A percentile compares a stretch with the other conserved stretches of the same genome.
These are phyloP conservation scores for Termitomyces sp. DNA, from an alignment of 1,284 basidiomycete genomes.

Conservation along the genomic window DNA sequence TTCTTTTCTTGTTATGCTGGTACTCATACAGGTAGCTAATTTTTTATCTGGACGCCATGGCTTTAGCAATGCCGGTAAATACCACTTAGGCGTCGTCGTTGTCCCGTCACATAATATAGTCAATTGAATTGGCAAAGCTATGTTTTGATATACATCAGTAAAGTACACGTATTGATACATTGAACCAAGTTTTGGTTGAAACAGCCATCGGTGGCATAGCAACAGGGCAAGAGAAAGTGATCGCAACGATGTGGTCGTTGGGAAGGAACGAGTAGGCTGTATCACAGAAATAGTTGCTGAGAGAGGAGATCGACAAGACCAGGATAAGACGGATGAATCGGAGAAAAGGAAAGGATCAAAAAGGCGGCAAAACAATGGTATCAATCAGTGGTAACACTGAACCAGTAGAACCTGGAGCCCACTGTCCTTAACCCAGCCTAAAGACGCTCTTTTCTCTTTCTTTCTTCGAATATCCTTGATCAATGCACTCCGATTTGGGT, in stretches of 20 bases:
- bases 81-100: neutral
- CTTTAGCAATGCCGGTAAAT: neutral
- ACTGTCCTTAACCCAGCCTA: conserved; percentile 57
- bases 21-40: neutral
- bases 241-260: neutral
- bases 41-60: neutral
- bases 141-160: neutral
- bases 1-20: neutral
- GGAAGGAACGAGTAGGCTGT: neutral
- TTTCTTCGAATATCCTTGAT: conserved; percentile 49
- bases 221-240: neutral
- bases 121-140: neutral
- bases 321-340: neutral
- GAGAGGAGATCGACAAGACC: neutral
- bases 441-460: conserved; percentile 39
- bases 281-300: neutral
- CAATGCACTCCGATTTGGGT: conserved; percentile 54
- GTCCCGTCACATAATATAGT: neutral
- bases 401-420: conserved; percentile 64
- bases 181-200: neutral
- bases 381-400: conserved; percentile 14
- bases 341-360: neutral
- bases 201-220: neutral
- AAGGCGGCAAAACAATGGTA: neutral
- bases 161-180: neutral